Evolutionary conservation across 257 asterid species (phyloP), one percentile per base, ranked within the genome.

Genomic region (Solanum peruvianum): DNA sequence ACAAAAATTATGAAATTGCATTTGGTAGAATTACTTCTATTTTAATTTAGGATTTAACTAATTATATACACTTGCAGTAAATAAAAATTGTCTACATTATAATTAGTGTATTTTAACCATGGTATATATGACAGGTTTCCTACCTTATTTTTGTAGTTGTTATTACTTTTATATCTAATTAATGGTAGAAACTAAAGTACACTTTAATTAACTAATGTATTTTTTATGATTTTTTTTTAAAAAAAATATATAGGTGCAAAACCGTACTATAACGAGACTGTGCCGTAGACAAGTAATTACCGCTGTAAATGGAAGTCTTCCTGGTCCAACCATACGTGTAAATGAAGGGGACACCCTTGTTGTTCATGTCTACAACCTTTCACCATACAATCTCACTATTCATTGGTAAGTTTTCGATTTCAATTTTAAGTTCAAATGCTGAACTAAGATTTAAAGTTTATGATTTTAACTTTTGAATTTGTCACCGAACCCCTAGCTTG

Each of bases 301-400:
- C 37, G 89, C 73, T 5, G 89, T 87, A 64, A 87, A 69, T 83
- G 87, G 89, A 82, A 69, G 56, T 25, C 89, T 87, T 82, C 89
- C 89, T 39, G 89, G 89, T 80, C 89, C 89, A 4, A 47, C 86
- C 64, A 81, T 87, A 42, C 67, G 76, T 14, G 83, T 52, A 29
- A 81, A 41, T 2, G 89, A 87, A 33, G 87, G 87, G 1, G 89
- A 87, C 69, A 81, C 84, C 86, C 87, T 87, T 62, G 83, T 82
- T 15, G 83, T 87, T 44, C 89, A 87, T 52, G 89, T 87, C 41
- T 56, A 45, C 60, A 82, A 87, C 83, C 44, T 13, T 39, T 87
- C 89, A 33, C 87, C 89, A 11, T 82, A 87, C 67, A 82, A 87
- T 35, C 60, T 87, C 58, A 87, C 89, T 23, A 82, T 87, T 35